phyloP scores from a whole-genome alignment of 805 yeast genomes.

The Saccharomycodes ludwigii region DNA sequence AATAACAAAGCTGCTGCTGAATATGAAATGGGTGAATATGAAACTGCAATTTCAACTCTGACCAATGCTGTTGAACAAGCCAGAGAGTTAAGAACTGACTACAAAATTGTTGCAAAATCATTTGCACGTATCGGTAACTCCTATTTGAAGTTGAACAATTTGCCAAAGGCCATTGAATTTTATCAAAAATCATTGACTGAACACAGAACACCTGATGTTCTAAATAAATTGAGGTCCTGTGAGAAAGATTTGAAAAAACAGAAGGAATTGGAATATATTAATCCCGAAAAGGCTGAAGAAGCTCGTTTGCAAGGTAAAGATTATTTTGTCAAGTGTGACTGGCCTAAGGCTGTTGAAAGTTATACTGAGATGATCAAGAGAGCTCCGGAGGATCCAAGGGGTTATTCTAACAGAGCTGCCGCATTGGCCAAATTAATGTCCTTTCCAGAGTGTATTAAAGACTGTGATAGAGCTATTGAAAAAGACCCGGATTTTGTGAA shows the following conservation, averaged over 20 bases:
- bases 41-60: conserved; percentile 72
- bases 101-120: conserved; percentile 82
- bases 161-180: conserved; percentile 57
- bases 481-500: conserved; percentile 82
- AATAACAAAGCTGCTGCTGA: conserved; percentile 98
- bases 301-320: conserved; percentile 91
- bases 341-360: conserved; percentile 93
- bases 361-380: conserved; percentile 94
- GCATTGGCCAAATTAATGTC: conserved; percentile 89
- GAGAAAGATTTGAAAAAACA: conserved; percentile 74
- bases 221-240: conserved; percentile 73
- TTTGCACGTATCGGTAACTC: conserved; percentile 83
- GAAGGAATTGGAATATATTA: conserved; percentile 69
- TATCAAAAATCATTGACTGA: conserved; percentile 91
- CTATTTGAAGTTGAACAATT: conserved; percentile 64
- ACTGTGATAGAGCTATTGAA: conserved; percentile 81
- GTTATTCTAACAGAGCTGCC: conserved; percentile 97
- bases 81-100: conserved; percentile 82
- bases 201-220: conserved; percentile 90
- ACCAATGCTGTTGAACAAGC: conserved; percentile 78
- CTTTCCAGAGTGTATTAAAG: conserved; percentile 91
- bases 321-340: conserved; percentile 77
- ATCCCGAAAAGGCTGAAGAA: conserved; percentile 88
- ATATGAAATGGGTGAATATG: conserved; percentile 88
- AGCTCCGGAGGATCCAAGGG: conserved; percentile 94